A percentile compares a stretch with the other conserved stretches of the same genome.
Evolutionary conservation across 2,329 filamentous ascomycete species (phyloP).

Genomic region (Beauveria caledonica): DNA sequence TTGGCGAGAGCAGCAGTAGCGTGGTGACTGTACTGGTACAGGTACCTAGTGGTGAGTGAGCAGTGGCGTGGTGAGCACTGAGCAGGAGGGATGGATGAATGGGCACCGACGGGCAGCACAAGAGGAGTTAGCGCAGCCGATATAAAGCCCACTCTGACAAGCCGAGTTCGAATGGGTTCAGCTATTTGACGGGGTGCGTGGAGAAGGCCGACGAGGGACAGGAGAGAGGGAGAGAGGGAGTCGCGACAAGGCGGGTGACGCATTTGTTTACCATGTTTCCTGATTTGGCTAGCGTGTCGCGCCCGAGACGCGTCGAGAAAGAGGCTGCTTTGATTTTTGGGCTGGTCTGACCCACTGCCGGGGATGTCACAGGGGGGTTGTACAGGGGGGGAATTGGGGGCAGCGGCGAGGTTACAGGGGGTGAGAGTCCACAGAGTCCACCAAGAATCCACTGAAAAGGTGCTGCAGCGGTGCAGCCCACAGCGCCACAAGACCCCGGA

Average conservation of each 20-base stretch:
- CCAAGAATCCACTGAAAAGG: not conserved
- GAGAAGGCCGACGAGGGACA: conserved; percentile 10
- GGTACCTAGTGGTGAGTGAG: not conserved
- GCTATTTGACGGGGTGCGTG: conserved; percentile 10
- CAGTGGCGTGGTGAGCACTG: not conserved
- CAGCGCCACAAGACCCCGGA: too few relatives aligned
- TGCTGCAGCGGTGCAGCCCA: too few relatives aligned
- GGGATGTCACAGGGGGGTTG: not conserved
- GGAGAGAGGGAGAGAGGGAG: not conserved
- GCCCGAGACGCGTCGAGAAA: conserved; percentile 23
- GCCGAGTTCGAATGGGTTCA: not conserved
- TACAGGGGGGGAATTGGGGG: not conserved
- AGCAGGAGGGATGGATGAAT: not conserved
- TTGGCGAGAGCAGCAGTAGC: not conserved
- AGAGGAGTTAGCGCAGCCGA: conserved; percentile 2
- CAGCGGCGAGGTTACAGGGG: not conserved
- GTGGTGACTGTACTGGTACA: too few relatives aligned
- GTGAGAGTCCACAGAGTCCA: not conserved
- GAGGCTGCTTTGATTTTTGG: not conserved
- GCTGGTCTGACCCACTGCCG: conserved; percentile 10
- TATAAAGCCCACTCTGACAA: conserved; percentile 1
- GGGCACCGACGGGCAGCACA: not conserved
- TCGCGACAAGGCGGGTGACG: conserved; percentile 21
- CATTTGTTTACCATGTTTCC: conserved; percentile 31
- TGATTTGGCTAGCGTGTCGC: conserved; percentile 22